Base-by-base conservation (phyloP, 1,284 basidiomycete species). In the Schizophyllum amplum region DNA sequence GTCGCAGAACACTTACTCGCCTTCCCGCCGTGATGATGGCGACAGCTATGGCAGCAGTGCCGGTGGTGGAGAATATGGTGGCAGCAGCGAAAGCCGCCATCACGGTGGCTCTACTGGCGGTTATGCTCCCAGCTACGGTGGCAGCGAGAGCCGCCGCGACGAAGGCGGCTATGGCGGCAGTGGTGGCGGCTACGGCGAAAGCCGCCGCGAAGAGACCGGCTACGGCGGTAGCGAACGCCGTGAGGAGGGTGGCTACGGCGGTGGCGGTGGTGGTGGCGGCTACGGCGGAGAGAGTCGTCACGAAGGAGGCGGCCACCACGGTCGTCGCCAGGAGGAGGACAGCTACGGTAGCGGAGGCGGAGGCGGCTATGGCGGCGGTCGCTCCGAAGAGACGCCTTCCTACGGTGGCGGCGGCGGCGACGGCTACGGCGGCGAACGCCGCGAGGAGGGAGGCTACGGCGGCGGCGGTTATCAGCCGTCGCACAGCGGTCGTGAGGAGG, bases 361-460 rank as follows among this genome's bases (percentile, higher is more conserved):
- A 24, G 51, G 24, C 51, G 51, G 51, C n/a, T 52, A 52, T 52
- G 51, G 51, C 21, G 26, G 23, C 24, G 57, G 49, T 9, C 53
- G 54, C 42, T 55, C 46, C 21, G 54, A 46, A 46, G 54, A 55
- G 22, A 17, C 27, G 25, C 26, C 51, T 4, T 42, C 50, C 24
- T 52, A 25, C 20, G 22, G 20, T 33, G 55, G 55, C n/a, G 55
- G 55, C n/a, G 42, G 42, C n/a, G 11, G 42, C 42, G 42, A 46
- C n/a, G 58, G 55, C 52, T 63, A 61, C 55, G 60, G 64, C 13
- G 51, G 60, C 24, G n/a, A n/a, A n/a, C n/a, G n/a, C 23, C 49
- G 56, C 46, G 47, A 27, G 52, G 27, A 51, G 42, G 51, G 60
- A 21, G 57, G 61, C 20, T 53, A 59, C 46, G 57, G 60, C 24